phyloP scores from a whole-genome alignment of 176 grass and related monocot species.

The Raddia distichophylla region DNA sequence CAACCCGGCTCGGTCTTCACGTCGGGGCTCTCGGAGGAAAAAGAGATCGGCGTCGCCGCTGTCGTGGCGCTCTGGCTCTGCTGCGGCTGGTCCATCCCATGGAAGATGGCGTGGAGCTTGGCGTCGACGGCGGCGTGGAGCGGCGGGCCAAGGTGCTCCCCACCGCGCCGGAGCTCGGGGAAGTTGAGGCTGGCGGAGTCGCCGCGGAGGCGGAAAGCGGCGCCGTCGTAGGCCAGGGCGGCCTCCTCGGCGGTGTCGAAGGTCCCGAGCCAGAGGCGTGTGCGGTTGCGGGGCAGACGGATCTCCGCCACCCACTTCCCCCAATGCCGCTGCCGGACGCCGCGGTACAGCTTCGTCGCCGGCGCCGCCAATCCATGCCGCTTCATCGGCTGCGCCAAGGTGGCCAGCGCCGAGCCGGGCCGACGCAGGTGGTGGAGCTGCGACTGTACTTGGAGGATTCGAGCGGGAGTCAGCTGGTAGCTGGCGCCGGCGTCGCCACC shows the following conservation, averaged over 20 bases:
- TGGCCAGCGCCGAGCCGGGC: slow-evolving; percentile 18
- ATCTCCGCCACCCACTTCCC: slow-evolving; percentile 88
- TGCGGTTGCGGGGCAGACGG: slow-evolving; percentile 77
- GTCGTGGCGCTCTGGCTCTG: slow-evolving; percentile 38
- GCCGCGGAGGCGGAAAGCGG: slow-evolving; percentile 66
- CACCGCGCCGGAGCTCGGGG: slow-evolving; percentile 58
- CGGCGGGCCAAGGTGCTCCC: slow-evolving; percentile 51
- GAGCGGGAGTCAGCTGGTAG: slow-evolving; percentile 39
- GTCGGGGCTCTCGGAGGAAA: slow-evolving; percentile 36
- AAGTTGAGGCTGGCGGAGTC: slow-evolving; percentile 77
- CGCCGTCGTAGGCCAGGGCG: slow-evolving; percentile 70
- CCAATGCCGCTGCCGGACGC: slow-evolving; percentile 78
- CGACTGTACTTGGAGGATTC: slow-evolving; percentile 41
- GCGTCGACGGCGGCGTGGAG: slow-evolving; percentile 61
- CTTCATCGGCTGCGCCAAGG: slow-evolving; percentile 64
- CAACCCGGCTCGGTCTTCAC: slow-evolving; percentile 53
- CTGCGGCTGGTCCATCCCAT: slow-evolving; percentile 19
- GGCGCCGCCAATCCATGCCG: slow-evolving; percentile 30
- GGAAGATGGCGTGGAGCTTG: slow-evolving; percentile 67
- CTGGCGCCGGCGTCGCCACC: slow-evolving; percentile 28
- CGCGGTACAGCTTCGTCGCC: slow-evolving; percentile 76
- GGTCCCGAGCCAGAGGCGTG: slow-evolving; percentile 92
- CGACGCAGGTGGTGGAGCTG: slow-evolving; percentile 44
- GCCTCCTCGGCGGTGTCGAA: slow-evolving; percentile 92
- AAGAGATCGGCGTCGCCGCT: not conserved